phyloP scores from a whole-genome alignment of 768 basidiomycete genomes.

The Guyanaporus albipodus region DNA sequence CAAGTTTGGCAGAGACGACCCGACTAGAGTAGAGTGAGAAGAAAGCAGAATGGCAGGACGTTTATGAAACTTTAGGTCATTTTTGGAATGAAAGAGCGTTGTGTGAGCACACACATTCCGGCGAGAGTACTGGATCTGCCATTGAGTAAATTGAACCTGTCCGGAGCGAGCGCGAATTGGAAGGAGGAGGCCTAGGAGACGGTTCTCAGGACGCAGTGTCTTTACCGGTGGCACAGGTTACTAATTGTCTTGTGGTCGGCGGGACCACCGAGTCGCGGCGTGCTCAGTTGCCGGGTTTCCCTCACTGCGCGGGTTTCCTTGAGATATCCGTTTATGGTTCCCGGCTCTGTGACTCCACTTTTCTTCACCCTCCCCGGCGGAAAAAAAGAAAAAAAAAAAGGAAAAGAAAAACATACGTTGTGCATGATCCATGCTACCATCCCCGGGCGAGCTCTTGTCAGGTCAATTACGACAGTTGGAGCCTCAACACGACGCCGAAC shows the following conservation, averaged over 20 bases:
- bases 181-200: constrained; percentile 6
- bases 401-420: too few relatives aligned
- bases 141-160: constrained; percentile 4
- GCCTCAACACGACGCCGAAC: constrained; percentile 17
- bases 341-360: constrained; percentile 17
- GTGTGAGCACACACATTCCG: constrained; percentile 10
- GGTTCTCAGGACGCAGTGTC: constrained; percentile 1
- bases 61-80: constrained; percentile 34
- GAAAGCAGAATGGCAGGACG: constrained; percentile 7
- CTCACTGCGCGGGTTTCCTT: constrained; percentile 12
- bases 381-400: not conserved
- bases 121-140: constrained; percentile 1
- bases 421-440: too few relatives aligned
- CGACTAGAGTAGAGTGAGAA: constrained; percentile 28
- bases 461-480: constrained; percentile 47
- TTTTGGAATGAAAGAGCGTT: constrained; percentile 30
- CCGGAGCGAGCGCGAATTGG: constrained; percentile 11
- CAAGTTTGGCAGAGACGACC: constrained; percentile 34
- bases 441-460: constrained; percentile 41
- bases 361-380: not conserved
- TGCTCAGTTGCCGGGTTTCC: constrained; percentile 6
- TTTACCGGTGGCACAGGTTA: constrained; percentile 16
- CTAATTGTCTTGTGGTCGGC: constrained; percentile 10
- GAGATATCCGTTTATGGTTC: constrained; percentile 23
- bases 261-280: not conserved